Percentiles rank a stretch among this genome's conserved stretches.
These are phyloP conservation scores for Exophiala calicioides DNA, from an alignment of 2,329 filamentous ascomycete species.

Conservation along the genomic window DNA sequence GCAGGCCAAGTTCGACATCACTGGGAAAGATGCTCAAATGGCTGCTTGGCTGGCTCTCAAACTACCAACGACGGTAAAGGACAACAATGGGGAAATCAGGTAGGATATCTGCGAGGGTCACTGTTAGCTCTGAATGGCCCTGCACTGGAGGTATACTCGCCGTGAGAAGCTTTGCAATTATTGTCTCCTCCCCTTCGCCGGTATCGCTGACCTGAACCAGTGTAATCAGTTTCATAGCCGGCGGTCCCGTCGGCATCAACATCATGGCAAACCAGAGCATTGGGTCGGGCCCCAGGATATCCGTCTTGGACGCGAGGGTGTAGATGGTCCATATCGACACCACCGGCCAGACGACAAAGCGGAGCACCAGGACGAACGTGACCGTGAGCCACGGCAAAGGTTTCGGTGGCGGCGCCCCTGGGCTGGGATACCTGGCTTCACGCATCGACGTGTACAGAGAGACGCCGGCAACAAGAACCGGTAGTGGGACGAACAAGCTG, in stretches of 20 bases:
- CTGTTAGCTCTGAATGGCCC: not conserved
- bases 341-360: slow-evolving; percentile 64
- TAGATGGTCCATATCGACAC: slow-evolving; percentile 59
- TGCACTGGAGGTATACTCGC: slow-evolving; percentile 2
- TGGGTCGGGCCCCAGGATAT: slow-evolving; percentile 57
- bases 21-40: slow-evolving; percentile 7
- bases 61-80: slow-evolving; percentile 25
- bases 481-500: slow-evolving; percentile 63
- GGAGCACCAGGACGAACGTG: slow-evolving; percentile 54
- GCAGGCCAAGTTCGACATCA: too few species aligned
- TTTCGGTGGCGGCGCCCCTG: slow-evolving; percentile 33
- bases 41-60: slow-evolving; percentile 20
- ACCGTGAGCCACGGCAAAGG: slow-evolving; percentile 54
- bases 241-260: slow-evolving; percentile 59
- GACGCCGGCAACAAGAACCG: slow-evolving; percentile 67
- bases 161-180: slow-evolving; percentile 53
- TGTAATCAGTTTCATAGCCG: slow-evolving; percentile 57
- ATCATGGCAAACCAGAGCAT: slow-evolving; percentile 68
- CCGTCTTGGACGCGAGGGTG: slow-evolving; percentile 54
- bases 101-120: slow-evolving; percentile 21
- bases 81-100: slow-evolving; percentile 23
- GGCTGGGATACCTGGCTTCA: slow-evolving; percentile 43
- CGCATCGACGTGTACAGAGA: slow-evolving; percentile 59
- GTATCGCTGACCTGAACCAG: slow-evolving; percentile 45
- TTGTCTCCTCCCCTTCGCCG: slow-evolving; percentile 53